phyloP scores from a whole-genome alignment of 129 eudicot genomes.

The Scalesia atractyloides region DNA sequence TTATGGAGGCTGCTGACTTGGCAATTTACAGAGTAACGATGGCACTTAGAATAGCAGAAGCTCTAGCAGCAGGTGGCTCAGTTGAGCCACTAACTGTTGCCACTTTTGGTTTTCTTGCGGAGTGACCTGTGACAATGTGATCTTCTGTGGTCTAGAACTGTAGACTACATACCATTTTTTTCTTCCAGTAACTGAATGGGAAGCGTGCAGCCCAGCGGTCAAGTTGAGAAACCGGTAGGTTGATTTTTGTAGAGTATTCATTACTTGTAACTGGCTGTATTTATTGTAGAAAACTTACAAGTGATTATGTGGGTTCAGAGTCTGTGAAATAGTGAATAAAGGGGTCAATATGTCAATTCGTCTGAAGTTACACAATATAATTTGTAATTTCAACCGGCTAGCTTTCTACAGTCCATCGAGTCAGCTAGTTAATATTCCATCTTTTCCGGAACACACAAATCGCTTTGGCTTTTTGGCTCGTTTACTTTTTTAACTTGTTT shows the following conservation, averaged over 20 bases:
- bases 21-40: constrained; percentile 65
- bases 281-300: not conserved
- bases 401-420: too few relatives aligned
- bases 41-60: constrained; percentile 74
- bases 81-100: not conserved
- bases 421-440: too few relatives aligned
- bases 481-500: too few relatives aligned
- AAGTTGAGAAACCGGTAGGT: not conserved
- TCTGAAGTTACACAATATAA: too few relatives aligned
- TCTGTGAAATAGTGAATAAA: constrained; percentile 8
- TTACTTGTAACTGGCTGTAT: constrained; percentile 7
- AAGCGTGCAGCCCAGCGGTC: not conserved
- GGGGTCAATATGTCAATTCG: not conserved
- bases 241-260: constrained; percentile 23
- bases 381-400: too few relatives aligned
- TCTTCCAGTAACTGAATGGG: not conserved
- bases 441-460: too few relatives aligned
- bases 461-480: too few relatives aligned
- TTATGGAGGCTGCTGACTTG: constrained; percentile 75
- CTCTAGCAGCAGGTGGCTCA: constrained; percentile 35
- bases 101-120: not conserved
- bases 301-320: not conserved
- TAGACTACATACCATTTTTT: not conserved
- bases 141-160: not conserved
- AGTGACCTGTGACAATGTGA: not conserved